Conservation (phyloP, 1,284 basidiomycete genomes). For the Irpex sp. region DNA sequence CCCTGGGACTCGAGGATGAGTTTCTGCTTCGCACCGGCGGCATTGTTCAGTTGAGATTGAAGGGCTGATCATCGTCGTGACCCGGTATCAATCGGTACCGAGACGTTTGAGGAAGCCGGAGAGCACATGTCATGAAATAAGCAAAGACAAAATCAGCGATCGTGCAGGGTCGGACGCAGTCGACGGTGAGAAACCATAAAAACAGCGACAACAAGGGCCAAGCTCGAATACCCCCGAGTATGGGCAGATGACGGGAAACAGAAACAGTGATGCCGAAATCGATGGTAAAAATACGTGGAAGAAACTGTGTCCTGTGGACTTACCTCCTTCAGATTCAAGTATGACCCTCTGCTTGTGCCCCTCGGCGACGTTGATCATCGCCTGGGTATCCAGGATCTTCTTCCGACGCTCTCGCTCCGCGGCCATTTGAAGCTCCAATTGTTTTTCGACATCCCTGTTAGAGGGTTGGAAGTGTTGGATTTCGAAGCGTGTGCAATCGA, state of each 20-base stretch:
- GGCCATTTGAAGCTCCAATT: conserved; percentile 55
- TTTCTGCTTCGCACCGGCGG: conserved; percentile 36
- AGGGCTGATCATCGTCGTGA: conserved; percentile 3
- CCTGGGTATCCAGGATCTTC: conserved; percentile 52
- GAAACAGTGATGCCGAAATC: too few relatives aligned
- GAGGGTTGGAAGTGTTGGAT: conserved; percentile 50
- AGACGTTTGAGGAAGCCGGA: too few relatives aligned
- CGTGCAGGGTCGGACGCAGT: too few relatives aligned
- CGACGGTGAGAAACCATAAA: too few relatives aligned
- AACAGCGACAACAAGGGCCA: too few relatives aligned
- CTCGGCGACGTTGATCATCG: conserved; percentile 52
- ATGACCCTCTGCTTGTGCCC: conserved; percentile 51
- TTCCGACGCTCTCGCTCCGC: conserved; percentile 51
- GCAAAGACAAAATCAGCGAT: too few relatives aligned
- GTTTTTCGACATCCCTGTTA: conserved; percentile 47
- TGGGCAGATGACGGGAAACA: too few relatives aligned
- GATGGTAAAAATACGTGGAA: too few relatives aligned
- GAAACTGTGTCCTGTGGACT: not conserved
- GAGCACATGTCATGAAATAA: too few relatives aligned
- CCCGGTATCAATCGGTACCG: too few relatives aligned
- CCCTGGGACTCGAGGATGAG: conserved; percentile 22
- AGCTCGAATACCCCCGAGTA: too few relatives aligned
- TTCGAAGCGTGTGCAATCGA: conserved; percentile 51
- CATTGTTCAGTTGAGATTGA: conserved; percentile 22
- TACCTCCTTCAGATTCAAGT: conserved; percentile 41